Conservation (phyloP, 805 yeast genomes). For the Ogataea ramenticola region DNA sequence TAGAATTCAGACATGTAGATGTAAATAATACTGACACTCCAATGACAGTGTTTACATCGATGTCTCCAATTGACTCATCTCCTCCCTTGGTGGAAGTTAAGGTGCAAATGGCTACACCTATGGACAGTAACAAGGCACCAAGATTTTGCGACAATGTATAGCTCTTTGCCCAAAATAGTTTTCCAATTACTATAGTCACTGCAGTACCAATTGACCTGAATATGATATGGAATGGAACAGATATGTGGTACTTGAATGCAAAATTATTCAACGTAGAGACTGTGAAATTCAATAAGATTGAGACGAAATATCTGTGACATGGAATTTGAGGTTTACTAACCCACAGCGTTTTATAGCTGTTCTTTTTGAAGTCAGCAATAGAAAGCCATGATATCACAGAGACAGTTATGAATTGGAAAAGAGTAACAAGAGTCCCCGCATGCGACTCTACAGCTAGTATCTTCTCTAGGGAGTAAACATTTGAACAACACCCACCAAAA, state of each 20-base stretch:
- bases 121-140: slow-evolving; percentile 44
- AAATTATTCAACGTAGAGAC: slow-evolving; percentile 49
- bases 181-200: slow-evolving; percentile 52
- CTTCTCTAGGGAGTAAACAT: slow-evolving; percentile 56
- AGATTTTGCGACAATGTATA: slow-evolving; percentile 39
- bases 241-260: slow-evolving; percentile 49
- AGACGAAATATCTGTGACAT: slow-evolving; percentile 32
- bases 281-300: slow-evolving; percentile 43
- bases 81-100: not conserved
- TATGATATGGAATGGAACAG: slow-evolving; percentile 62
- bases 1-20: slow-evolving; percentile 43
- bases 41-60: not conserved
- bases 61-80: not conserved
- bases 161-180: slow-evolving; percentile 33
- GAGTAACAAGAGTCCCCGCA: slow-evolving; percentile 48
- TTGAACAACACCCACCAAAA: slow-evolving; percentile 71
- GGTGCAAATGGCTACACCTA: slow-evolving; percentile 45
- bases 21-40: slow-evolving; percentile 6
- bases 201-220: slow-evolving; percentile 60
- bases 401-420: slow-evolving; percentile 48
- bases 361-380: slow-evolving; percentile 22
- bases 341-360: slow-evolving; percentile 22
- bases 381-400: slow-evolving; percentile 34
- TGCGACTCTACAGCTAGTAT: slow-evolving; percentile 31
- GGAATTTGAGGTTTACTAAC: slow-evolving; percentile 29